phyloP scores from a whole-genome alignment of 129 eudicot genomes.

The Lactuca saligna region DNA sequence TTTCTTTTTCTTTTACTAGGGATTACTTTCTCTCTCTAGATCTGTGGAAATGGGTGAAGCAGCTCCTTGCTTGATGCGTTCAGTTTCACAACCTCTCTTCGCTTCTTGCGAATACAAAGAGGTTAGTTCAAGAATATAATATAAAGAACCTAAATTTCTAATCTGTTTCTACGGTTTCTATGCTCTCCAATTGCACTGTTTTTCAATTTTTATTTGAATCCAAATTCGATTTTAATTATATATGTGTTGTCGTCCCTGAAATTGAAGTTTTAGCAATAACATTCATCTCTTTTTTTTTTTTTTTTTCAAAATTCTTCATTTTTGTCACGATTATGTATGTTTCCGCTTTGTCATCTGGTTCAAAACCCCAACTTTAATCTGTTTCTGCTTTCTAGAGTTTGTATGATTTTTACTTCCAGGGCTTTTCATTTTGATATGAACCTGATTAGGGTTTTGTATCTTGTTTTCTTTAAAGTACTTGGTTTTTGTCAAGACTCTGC shows the following conservation, averaged over 20 bases:
- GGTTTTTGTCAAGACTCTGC: too few relatives aligned
- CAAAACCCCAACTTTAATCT: too few relatives aligned
- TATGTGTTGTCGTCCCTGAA: too few relatives aligned
- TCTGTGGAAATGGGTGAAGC: conserved; percentile 56
- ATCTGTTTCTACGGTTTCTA: background rate
- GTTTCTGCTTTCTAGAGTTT: too few relatives aligned
- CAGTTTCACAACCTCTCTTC: conserved; percentile 68
- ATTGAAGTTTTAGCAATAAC: background rate
- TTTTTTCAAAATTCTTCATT: background rate
- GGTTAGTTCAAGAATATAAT: conserved; percentile 34
- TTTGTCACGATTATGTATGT: conserved; percentile 7
- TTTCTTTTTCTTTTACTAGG: conserved; percentile 5
- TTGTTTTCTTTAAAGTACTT: background rate
- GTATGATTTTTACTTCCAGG: too few relatives aligned
- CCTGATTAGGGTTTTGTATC: background rate
- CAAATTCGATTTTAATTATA: background rate
- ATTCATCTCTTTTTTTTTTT: background rate
- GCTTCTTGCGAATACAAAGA: conserved; percentile 46
- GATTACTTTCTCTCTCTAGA: conserved; percentile 23
- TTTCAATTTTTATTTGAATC: conserved; percentile 8
- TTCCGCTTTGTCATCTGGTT: background rate
- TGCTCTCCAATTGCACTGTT: background rate
- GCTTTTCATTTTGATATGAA: too few relatives aligned
- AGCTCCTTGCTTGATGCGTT: conserved; percentile 54
- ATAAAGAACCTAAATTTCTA: background rate